phyloP scores from a whole-genome alignment of 176 grass and related monocot species.

The Eleusine coracana region DNA sequence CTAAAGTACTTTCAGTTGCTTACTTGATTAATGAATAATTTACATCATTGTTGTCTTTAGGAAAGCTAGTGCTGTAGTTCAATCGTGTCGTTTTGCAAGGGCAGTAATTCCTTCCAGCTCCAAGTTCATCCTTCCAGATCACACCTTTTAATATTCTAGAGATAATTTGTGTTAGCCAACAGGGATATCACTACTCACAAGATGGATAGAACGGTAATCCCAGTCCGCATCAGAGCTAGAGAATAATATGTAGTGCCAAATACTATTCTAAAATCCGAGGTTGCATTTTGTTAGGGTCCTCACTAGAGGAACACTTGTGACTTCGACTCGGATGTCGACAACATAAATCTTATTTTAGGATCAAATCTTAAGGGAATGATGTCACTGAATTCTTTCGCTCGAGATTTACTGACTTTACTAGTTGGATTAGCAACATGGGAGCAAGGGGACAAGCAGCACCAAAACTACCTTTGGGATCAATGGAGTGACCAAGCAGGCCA shows the following conservation, averaged over 20 bases:
- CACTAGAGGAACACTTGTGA: conserved; percentile 17
- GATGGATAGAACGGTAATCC: conserved; percentile 12
- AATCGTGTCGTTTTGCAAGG: conserved; percentile 22
- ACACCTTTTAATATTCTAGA: conserved; percentile 13
- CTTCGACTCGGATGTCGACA: conserved; percentile 12
- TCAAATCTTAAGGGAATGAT: conserved; percentile 40
- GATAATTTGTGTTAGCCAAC: conserved; percentile 34
- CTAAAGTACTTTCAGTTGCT: conserved; percentile 32
- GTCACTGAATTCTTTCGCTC: conserved; percentile 43
- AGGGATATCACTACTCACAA: conserved; percentile 41
- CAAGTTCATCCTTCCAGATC: conserved; percentile 30
- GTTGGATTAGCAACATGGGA: conserved; percentile 51
- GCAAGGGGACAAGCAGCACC: conserved; percentile 42
- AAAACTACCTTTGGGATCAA: conserved; percentile 35
- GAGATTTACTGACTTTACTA: conserved; percentile 53
- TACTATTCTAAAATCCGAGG: conserved; percentile 26
- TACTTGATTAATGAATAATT: conserved; percentile 30
- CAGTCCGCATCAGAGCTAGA: not conserved
- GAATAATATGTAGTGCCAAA: conserved; percentile 30
- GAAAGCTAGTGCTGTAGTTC: conserved; percentile 33
- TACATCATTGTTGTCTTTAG: conserved; percentile 33
- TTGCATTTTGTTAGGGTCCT: conserved; percentile 8
- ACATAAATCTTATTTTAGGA: conserved; percentile 46
- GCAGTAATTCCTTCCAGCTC: conserved; percentile 31
- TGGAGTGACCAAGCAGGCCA: conserved; percentile 48